Conservation (phyloP, 1,284 basidiomycete genomes). For the Ganoderma sp. region DNA sequence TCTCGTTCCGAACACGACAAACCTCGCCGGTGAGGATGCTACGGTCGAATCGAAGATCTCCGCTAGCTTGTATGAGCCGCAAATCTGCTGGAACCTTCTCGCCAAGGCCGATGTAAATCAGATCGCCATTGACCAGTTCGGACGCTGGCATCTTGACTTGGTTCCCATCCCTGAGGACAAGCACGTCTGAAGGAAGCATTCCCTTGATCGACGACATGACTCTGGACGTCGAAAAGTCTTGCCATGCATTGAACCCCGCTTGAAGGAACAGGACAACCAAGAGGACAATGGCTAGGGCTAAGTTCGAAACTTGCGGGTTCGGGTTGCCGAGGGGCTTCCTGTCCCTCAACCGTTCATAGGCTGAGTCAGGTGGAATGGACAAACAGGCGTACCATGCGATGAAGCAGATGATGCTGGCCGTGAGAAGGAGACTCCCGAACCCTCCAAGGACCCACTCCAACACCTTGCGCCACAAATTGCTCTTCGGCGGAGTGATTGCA, state of each 20-base stretch:
- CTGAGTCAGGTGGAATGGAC: constrained; percentile 21
- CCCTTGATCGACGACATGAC: constrained; percentile 56
- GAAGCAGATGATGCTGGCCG: constrained; percentile 55
- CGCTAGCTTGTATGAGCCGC: constrained; percentile 50
- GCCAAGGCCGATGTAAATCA: constrained; percentile 44
- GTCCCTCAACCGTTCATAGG: constrained; percentile 12
- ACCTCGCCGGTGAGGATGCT: constrained; percentile 65
- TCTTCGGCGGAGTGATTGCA: constrained; percentile 52
- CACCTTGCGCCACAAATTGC: constrained; percentile 50
- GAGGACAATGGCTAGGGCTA: constrained; percentile 53
- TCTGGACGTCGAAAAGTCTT: constrained; percentile 51
- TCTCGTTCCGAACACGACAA: constrained; percentile 57
- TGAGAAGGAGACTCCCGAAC: constrained; percentile 63
- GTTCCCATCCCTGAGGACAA: constrained; percentile 50
- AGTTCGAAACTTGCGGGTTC: constrained; percentile 48
- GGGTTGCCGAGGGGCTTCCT: constrained; percentile 62
- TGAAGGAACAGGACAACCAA: constrained; percentile 55
- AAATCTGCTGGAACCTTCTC: constrained; percentile 52
- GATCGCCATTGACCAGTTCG: constrained; percentile 38
- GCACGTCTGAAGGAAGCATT: constrained; percentile 53
- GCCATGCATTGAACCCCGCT: constrained; percentile 59
- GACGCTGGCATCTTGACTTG: constrained; percentile 42
- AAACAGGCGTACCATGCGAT: constrained; percentile 46
- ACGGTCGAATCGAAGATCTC: constrained; percentile 63
- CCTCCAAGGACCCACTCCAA: constrained; percentile 56